Conservation (phyloP, 495 filamentous ascomycete species). For the Penicillium maclennaniae region DNA sequence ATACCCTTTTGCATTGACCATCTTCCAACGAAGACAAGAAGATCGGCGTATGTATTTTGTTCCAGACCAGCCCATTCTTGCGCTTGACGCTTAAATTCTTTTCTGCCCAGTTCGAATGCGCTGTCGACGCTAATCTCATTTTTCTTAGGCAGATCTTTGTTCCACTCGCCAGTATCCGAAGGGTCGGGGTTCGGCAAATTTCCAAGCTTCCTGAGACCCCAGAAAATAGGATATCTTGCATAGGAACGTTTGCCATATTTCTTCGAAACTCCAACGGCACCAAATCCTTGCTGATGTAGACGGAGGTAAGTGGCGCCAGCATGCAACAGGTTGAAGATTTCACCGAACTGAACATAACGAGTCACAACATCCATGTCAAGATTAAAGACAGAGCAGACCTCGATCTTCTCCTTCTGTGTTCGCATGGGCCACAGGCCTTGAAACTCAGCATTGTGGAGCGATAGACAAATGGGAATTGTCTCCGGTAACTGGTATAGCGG, state of each 20-base stretch:
- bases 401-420: constrained; percentile 59
- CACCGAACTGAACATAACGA: constrained; percentile 57
- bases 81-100: constrained; percentile 59
- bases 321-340: constrained; percentile 69
- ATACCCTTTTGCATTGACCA: constrained; percentile 80
- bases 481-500: constrained; percentile 66
- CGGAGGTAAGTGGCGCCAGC: constrained; percentile 71
- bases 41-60: constrained; percentile 61
- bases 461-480: constrained; percentile 46
- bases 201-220: constrained; percentile 67
- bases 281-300: constrained; percentile 70
- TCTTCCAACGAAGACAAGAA: constrained; percentile 74
- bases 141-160: constrained; percentile 49
- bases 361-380: constrained; percentile 40
- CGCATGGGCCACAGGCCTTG: constrained; percentile 74
- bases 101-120: constrained; percentile 53
- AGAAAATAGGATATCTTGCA: constrained; percentile 74
- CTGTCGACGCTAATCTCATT: constrained; percentile 54
- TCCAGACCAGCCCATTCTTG: constrained; percentile 75
- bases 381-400: constrained; percentile 72
- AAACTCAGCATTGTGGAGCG: constrained; percentile 69
- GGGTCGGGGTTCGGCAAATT: constrained; percentile 74
- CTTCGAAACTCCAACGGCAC: constrained; percentile 68
- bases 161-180: constrained; percentile 67
- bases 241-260: constrained; percentile 75